Evolutionary conservation across 1,284 basidiomycete genomes (phyloP), one percentile per base, ranked within the genome.

Genomic region (Ganoderma lucidum): DNA sequence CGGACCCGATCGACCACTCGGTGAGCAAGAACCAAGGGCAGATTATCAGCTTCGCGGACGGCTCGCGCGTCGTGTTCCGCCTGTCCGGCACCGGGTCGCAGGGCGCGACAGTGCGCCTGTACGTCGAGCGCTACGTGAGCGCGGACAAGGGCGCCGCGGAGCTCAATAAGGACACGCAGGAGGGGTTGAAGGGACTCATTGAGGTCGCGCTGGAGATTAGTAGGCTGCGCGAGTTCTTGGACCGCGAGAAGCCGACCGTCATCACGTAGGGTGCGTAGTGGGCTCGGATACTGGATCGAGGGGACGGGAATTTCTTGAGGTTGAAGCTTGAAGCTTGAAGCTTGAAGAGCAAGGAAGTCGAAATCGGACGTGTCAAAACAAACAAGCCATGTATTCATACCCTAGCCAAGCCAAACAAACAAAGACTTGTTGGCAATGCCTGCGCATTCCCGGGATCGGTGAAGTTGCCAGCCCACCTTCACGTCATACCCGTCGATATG

Each of bases 11-110:
- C 81, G 98, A 99, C 81, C 87, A 91, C 66, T 96, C 93, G 64
- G 90, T 99, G 72, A 95, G 93, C 75, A 94, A 93, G 83, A 98
- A 99, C 83, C 98, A 99, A 81, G 98, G 98, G 6, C 92, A 99
- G 77, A 94, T 97, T 80, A 90, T 98, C 79, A 89, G 88, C 71
- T 99, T 99, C 82, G 84, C 85, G 44, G 97, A 99, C 80, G 97
- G 97, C 28, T 94, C 92, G 64, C 88, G 97, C 64, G 94, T 99
- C 73, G 96, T 99, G 70, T 99, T 98, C 88, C 90, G 98, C 68
- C 85, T 99, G 65, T 96, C 94, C 73, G 97, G 98, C 63, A 99
- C 98, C 0, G 97, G 97, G 23, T 96, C 93, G 73, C 93, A 96
- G 61, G 97, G 97, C 62, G 98, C 98, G 23, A 99, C 98, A 12